These are phyloP conservation scores for Lenwebbia sp. DNA, from an alignment of 345 rosid genomes.

Conservation along the genomic window DNA sequence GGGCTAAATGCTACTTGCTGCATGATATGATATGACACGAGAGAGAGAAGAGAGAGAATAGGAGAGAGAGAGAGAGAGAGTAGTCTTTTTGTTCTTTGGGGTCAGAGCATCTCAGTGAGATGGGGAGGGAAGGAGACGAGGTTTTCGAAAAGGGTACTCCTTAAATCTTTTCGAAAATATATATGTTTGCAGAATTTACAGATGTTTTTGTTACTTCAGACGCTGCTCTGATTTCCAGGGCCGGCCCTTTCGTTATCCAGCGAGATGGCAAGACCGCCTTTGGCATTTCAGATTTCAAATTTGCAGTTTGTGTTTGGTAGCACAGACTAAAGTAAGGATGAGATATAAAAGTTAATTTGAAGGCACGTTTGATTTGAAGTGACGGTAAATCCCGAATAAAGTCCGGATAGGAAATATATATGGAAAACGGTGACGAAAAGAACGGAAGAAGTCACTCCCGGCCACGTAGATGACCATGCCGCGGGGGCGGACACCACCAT, in stretches of 20 bases:
- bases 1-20: background rate
- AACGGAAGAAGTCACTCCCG: background rate
- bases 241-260: no score
- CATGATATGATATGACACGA: slow-evolving; percentile 9
- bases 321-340: background rate
- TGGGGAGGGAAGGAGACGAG: slow-evolving; percentile 25
- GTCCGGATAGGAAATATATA: background rate
- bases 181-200: background rate
- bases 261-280: no score
- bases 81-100: slow-evolving; percentile 1
- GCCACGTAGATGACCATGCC: background rate
- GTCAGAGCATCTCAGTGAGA: slow-evolving; percentile 14
- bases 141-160: slow-evolving; percentile 10
- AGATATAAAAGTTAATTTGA: background rate
- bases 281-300: no score
- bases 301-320: background rate
- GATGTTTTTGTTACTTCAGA: background rate
- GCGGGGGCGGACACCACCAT: no score
- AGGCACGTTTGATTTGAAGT: background rate
- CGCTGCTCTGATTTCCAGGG: background rate
- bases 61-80: background rate
- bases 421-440: background rate
- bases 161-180: background rate
- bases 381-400: background rate
- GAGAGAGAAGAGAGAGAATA: slow-evolving; percentile 6